These are phyloP conservation scores for Pisolithus albus DNA, from an alignment of 768 basidiomycete species.

Conservation along the genomic window DNA sequence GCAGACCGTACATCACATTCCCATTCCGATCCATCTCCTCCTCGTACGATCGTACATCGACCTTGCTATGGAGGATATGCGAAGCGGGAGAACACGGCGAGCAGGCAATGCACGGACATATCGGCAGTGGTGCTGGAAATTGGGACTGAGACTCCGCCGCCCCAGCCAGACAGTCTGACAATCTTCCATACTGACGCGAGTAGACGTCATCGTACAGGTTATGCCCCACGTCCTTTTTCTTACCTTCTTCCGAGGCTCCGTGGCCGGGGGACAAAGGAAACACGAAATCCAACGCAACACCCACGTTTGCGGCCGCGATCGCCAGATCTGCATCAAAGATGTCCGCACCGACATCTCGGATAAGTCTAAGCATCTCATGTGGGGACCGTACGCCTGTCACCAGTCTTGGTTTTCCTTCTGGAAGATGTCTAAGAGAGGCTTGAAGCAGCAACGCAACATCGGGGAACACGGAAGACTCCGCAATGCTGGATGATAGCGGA, in stretches of 20 bases:
- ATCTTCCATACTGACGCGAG: conserved; percentile 50
- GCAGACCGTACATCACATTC: conserved; percentile 18
- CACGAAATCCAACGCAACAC: conserved; percentile 71
- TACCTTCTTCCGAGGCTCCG: background rate
- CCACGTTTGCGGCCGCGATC: conserved; percentile 56
- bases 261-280: conserved; percentile 44
- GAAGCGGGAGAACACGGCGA: conserved; percentile 35
- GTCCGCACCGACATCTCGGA: conserved; percentile 63
- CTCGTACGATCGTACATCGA: conserved; percentile 29
- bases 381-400: conserved; percentile 53
- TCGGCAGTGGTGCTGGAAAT: background rate
- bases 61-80: conserved; percentile 38
- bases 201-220: conserved; percentile 63
- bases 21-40: conserved; percentile 1
- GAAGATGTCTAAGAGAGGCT: conserved; percentile 53
- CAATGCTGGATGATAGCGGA: background rate
- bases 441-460: conserved; percentile 40
- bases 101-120: conserved; percentile 54
- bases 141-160: conserved; percentile 6
- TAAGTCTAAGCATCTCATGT: conserved; percentile 66
- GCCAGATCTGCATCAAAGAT: conserved; percentile 73
- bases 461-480: conserved; percentile 1
- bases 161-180: conserved; percentile 36
- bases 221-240: conserved; percentile 44
- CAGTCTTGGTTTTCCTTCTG: conserved; percentile 54